phyloP scores from a whole-genome alignment of 2,329 filamentous ascomycete species.

The Tolypocladium paradoxum region DNA sequence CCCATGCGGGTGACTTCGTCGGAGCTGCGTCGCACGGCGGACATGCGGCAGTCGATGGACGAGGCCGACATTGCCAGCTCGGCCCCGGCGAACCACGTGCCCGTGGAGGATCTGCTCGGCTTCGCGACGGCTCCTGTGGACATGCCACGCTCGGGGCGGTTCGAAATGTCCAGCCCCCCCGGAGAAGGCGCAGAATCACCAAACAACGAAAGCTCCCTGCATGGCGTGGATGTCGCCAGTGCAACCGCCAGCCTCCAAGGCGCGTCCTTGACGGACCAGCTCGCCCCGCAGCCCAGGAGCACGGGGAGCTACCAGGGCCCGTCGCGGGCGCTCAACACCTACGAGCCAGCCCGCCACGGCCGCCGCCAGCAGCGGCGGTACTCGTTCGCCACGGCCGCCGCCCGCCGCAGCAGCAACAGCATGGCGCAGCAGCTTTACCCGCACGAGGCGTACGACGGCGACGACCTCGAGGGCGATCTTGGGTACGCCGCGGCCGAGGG shows the following conservation, averaged over 20 bases:
- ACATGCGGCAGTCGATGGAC: conserved; percentile 42
- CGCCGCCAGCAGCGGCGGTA: conserved; percentile 38
- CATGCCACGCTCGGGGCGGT: conserved; percentile 65
- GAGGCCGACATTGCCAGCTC: conserved; percentile 76
- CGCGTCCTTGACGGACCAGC: not conserved
- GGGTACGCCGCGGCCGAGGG: conserved; percentile 91
- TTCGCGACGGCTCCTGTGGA: conserved; percentile 51
- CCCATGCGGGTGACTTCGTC: conserved; percentile 75
- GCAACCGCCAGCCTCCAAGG: conserved; percentile 3
- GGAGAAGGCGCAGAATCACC: conserved; percentile 30
- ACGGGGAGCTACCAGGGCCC: conserved; percentile 31
- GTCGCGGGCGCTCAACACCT: conserved; percentile 29
- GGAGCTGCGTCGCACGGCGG: conserved; percentile 64
- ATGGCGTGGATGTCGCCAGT: conserved; percentile 10
- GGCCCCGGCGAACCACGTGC: conserved; percentile 18
- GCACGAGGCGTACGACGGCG: conserved; percentile 53
- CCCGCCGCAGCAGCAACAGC: conserved; percentile 35
- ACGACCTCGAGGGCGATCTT: conserved; percentile 81
- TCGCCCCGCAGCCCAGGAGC: not conserved
- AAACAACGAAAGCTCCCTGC: conserved; percentile 15
- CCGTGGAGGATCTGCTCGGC: conserved; percentile 58
- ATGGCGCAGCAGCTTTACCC: conserved; percentile 44
- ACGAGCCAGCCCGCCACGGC: conserved; percentile 32
- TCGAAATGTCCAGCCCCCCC: conserved; percentile 48
- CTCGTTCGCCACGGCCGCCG: conserved; percentile 39